Evolutionary conservation across 495 filamentous ascomycete species (phyloP), one percentile per base, ranked within the genome.

Genomic region (Chaetomidium leptoderma): DNA sequence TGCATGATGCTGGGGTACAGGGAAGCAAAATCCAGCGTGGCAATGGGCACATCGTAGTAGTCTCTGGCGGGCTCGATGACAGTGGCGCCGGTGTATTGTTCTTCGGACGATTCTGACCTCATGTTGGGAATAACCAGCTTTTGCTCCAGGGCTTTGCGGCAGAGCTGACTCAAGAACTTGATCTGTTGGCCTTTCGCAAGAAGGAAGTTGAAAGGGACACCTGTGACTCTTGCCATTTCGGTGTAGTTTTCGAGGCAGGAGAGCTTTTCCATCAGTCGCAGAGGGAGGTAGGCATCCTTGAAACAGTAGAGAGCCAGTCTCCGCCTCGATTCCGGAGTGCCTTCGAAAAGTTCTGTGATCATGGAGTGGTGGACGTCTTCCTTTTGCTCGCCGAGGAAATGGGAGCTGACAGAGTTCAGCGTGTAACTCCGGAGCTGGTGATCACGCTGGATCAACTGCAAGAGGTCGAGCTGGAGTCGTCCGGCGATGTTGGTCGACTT

Each of bases 1-100:
- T 97, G 92, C 68, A 99, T 99, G 68, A 99, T 97, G 71, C 91
- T 96, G 11, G 93, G 93, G 67, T 99, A 99, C 59, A 99, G 85
- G 6, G 91, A 96, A 17, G 93, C 95, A 65, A 99, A 99, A 89
- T 99, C 93, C 9, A 99, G 86, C 0, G 93, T 99, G 6, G 95
- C 95, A 60, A 99, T 87, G 4, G 93, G 93, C 13, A 95, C 89
- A 60, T 88, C 82, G 64, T 99, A 97, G 72, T 92, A 97, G 24
- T 89, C 92, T 70, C 90, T 83, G 30, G 83, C 86, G 9, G 93
- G 93, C 63, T 97, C 95, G 67, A 99, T 99, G 70, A 99, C 93
- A 0, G 95, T 99, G 24, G 93, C 93, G 64, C 93, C 93, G 77
- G 93, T 91, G 66, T 99, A 99, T 68, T 97, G 90, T 47, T 97